A percentile compares a stretch with the other conserved stretches of the same genome.
These are phyloP conservation scores for Candida lessepsii DNA, from an alignment of 805 yeast genomes.

Conservation along the genomic window DNA sequence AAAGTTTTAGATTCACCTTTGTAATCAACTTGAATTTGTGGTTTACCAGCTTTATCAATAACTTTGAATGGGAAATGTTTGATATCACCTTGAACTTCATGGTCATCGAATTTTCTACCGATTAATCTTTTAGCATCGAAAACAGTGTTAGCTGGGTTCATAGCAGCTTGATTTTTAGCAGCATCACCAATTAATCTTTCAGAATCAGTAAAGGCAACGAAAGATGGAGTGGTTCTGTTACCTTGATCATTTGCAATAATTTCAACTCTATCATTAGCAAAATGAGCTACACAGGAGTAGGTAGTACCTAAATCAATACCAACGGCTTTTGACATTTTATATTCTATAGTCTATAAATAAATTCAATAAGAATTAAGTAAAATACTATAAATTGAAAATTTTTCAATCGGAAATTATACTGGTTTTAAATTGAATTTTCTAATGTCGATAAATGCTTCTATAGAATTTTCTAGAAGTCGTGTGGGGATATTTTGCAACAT, in stretches of 20 bases:
- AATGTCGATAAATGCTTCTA: slow-evolving; percentile 6
- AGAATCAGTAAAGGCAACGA: slow-evolving; percentile 90
- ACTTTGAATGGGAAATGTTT: slow-evolving; percentile 84
- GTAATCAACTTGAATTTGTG: slow-evolving; percentile 79
- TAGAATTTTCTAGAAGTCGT: slow-evolving; percentile 9
- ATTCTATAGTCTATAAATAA: slow-evolving; percentile 6
- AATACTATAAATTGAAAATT: slow-evolving; percentile 7
- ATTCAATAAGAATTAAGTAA: slow-evolving; percentile 1
- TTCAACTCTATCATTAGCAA: slow-evolving; percentile 88
- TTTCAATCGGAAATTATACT: slow-evolving; percentile 7
- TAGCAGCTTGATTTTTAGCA: slow-evolving; percentile 96
- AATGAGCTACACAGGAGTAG: slow-evolving; percentile 95
- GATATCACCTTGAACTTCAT: slow-evolving; percentile 63
- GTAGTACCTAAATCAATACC: slow-evolving; percentile 98
- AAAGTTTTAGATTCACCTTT: slow-evolving; percentile 86
- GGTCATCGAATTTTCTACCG: slow-evolving; percentile 84
- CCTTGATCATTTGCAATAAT: slow-evolving; percentile 98
- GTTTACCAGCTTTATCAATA: slow-evolving; percentile 71
- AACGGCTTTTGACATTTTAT: slow-evolving; percentile 49
- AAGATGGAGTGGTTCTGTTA: slow-evolving; percentile 97
- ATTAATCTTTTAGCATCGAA: slow-evolving; percentile 92
- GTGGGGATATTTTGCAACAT: slow-evolving; percentile 4
- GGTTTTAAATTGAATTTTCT: slow-evolving; percentile 6
- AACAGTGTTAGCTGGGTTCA: slow-evolving; percentile 90
- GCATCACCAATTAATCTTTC: slow-evolving; percentile 97